Conservation (phyloP, 1,284 basidiomycete genomes). For the Rhodotorula sp. region DNA sequence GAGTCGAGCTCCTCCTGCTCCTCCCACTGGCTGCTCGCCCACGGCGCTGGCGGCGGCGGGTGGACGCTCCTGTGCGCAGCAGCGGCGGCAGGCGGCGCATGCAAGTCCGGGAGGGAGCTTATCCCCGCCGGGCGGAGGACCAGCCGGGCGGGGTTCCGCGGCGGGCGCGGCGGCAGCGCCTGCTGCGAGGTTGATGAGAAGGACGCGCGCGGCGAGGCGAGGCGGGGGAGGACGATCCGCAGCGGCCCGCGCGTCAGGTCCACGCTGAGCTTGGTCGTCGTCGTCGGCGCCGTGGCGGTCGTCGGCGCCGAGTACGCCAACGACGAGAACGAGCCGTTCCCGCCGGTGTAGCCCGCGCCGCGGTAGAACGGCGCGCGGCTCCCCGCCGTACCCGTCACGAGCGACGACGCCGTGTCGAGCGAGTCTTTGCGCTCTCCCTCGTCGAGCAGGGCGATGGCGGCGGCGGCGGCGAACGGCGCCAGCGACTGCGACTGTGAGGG, state of each 20-base stretch:
- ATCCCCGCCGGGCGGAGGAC: background rate
- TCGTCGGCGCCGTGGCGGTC: background rate
- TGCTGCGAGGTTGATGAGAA: too few species aligned
- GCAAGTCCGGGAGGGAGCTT: conserved; percentile 9
- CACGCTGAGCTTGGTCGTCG: background rate
- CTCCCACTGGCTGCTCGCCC: background rate
- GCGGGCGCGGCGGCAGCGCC: background rate
- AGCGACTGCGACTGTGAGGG: background rate
- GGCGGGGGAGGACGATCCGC: background rate
- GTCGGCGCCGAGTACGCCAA: background rate
- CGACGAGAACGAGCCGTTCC: background rate
- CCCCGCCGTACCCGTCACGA: background rate
- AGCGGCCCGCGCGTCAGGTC: background rate
- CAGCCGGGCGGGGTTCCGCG: background rate
- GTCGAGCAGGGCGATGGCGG: too few species aligned
- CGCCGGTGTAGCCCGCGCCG: too few species aligned
- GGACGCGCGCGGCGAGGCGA: background rate
- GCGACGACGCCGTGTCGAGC: background rate
- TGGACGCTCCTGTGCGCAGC: background rate
- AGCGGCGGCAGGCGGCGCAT: background rate
- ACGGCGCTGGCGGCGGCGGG: background rate
- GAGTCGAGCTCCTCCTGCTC: background rate
- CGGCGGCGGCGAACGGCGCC: background rate
- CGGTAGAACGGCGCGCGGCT: background rate
- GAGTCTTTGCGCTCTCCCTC: background rate